Base-by-base conservation (phyloP, 2,329 filamentous ascomycete genomes). In the Pseudocercospora fijiensis region DNA sequence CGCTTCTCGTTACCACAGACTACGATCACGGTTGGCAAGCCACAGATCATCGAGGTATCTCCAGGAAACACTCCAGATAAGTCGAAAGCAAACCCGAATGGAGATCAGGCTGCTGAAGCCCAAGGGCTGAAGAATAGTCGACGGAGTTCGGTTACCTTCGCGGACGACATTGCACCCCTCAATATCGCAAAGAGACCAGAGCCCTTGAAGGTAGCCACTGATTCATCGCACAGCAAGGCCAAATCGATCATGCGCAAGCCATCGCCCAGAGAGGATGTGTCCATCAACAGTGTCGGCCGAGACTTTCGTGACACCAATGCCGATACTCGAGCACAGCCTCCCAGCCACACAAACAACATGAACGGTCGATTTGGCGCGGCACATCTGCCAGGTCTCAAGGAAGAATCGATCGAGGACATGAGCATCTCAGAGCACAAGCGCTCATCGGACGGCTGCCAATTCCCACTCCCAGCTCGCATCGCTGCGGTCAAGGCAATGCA, bases 381-480 rank as follows among this genome's bases (percentile, higher is more conserved):
- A 16, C 70, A 78, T 70, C 75, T 82, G 16, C 77, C 80, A 11
- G 79, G 79, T 52, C 69, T 82, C 30, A 82, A 82, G 61, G 81
- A 82, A 66, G 80, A 82, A 63, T 80, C 80, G 18, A 75, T 80
- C 52, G 80, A 82, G 58, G 80, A 81, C 63, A 78, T 80, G 65
- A 80, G 79, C 61, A 73, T 72, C 59, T 70, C 68, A 13, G 72
- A 74, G 11, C 65, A 69, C 53, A 71, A 66, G 57, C 69, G 70
- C 26, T 61, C 63, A 7, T 57, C 57, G 7, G 66, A 69, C 13
- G 65, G 63, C 37, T 60, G 67, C 24, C 71, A 72, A 10, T 73
- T 76, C 52, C 69, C 69, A 4, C 63, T 76, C 1, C 73, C 73
- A 49, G 71, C 73, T 56, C 72, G 74, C 49, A 74, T 75, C 52